Evolutionary conservation across 2,329 filamentous ascomycete genomes (phyloP).

Genomic region (Nannizziopsis arthrosporioides): DNA sequence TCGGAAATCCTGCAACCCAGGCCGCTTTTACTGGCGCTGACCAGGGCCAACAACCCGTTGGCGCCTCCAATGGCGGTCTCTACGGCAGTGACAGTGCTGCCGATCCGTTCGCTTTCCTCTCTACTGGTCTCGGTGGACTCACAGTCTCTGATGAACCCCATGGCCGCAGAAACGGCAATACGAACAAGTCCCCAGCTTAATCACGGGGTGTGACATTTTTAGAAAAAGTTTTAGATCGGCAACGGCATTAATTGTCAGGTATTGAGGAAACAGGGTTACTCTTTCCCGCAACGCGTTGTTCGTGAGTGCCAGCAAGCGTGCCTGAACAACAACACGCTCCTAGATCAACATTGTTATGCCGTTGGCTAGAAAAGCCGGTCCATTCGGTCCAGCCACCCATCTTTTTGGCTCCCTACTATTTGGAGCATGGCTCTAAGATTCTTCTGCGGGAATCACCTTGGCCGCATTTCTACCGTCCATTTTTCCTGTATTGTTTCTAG

Average conservation of each 20-base stretch:
- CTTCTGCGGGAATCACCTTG: neutral
- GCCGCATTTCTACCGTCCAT: neutral
- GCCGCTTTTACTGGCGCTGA: conserved; percentile 84
- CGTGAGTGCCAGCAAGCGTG: too few species aligned
- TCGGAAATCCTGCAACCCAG: conserved; percentile 87
- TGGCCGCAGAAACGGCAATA: conserved; percentile 35
- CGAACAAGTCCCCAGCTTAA: conserved; percentile 37
- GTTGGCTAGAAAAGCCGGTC: too few species aligned
- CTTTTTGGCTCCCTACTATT: too few species aligned
- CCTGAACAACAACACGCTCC: too few species aligned
- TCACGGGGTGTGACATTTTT: neutral
- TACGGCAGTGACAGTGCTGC: conserved; percentile 44
- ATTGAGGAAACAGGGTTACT: too few species aligned
- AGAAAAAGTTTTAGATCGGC: too few species aligned
- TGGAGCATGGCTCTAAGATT: neutral
- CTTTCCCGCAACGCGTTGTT: too few species aligned
- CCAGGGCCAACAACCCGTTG: conserved; percentile 66
- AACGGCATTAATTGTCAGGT: too few species aligned
- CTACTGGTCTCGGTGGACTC: conserved; percentile 47
- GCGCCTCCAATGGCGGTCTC: conserved; percentile 63
- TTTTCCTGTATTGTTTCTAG: neutral
- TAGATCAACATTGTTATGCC: too few species aligned
- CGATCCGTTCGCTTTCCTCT: conserved; percentile 56
- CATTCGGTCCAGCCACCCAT: too few species aligned
- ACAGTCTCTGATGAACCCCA: conserved; percentile 42